Evolutionary conservation across 441 rosid genomes (phyloP).

Genomic region (Hura crepitans): DNA sequence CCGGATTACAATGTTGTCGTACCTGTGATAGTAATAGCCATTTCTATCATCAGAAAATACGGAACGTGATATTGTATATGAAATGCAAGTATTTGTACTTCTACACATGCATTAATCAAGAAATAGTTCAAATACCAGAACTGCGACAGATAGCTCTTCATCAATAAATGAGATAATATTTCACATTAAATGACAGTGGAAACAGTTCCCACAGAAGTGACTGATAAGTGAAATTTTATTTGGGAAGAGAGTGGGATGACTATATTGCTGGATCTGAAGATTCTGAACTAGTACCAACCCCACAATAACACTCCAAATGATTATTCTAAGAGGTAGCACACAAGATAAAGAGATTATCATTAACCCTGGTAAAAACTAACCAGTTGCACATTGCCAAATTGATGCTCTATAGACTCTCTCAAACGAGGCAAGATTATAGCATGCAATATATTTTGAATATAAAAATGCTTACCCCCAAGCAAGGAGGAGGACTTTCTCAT

Average conservation of each 20-base stretch:
- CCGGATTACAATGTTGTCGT: too few relatives aligned
- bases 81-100: too few relatives aligned
- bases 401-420: background rate
- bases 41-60: too few relatives aligned
- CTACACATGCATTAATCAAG: too few relatives aligned
- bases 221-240: background rate
- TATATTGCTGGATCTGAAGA: background rate
- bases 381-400: background rate
- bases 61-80: too few relatives aligned
- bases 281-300: background rate
- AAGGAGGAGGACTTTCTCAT: conserved; percentile 89
- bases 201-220: background rate
- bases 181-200: background rate
- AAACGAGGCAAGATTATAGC: conserved; percentile 1
- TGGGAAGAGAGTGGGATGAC: background rate
- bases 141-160: too few relatives aligned
- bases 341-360: background rate
- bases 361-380: background rate
- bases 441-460: conserved; percentile 1
- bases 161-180: too few relatives aligned
- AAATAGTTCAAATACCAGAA: too few relatives aligned
- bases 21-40: too few relatives aligned
- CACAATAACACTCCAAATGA: background rate
- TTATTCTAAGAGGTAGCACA: background rate
- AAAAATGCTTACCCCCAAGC: conserved; percentile 83